These are phyloP conservation scores for Aureobasidium melanogenum DNA, from an alignment of 2,329 filamentous ascomycete species.

Conservation along the genomic window DNA sequence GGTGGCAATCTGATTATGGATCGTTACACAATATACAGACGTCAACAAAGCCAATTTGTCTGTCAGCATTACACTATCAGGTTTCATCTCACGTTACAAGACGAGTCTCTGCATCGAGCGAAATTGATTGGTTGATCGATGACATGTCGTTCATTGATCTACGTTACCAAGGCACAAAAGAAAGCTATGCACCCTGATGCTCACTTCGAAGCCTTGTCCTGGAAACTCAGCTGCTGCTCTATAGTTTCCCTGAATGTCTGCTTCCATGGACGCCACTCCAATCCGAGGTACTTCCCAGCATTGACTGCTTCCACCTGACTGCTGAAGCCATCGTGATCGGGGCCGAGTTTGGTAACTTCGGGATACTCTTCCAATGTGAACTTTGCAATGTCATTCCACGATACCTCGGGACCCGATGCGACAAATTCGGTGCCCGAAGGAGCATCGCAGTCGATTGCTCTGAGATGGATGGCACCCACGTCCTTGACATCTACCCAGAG, in stretches of 20 bases:
- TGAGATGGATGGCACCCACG: slow-evolving; percentile 22
- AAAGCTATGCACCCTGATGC: too few species aligned
- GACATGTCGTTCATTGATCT: background rate
- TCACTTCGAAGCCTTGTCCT: background rate
- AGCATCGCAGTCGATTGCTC: slow-evolving; percentile 14
- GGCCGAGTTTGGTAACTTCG: slow-evolving; percentile 13
- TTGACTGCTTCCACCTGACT: background rate
- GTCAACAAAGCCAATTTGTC: background rate
- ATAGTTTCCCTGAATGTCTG: background rate
- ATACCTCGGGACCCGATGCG: slow-evolving; percentile 1
- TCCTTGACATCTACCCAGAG: slow-evolving; percentile 21
- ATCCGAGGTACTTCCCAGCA: background rate
- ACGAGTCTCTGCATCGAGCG: background rate
- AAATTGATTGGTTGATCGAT: background rate
- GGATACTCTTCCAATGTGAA: slow-evolving; percentile 18
- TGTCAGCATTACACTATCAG: background rate
- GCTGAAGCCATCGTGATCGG: background rate
- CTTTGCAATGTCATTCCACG: slow-evolving; percentile 16
- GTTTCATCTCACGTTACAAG: background rate
- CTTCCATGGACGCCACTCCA: background rate
- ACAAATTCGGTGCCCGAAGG: slow-evolving; percentile 16
- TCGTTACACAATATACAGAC: background rate
- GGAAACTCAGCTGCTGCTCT: slow-evolving; percentile 1
- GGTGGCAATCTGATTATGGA: background rate
- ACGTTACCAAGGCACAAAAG: background rate